Evolutionary conservation across 305 asterid genomes (phyloP), one percentile per base, ranked within the genome.

Genomic region (Coffea humblotiana): DNA sequence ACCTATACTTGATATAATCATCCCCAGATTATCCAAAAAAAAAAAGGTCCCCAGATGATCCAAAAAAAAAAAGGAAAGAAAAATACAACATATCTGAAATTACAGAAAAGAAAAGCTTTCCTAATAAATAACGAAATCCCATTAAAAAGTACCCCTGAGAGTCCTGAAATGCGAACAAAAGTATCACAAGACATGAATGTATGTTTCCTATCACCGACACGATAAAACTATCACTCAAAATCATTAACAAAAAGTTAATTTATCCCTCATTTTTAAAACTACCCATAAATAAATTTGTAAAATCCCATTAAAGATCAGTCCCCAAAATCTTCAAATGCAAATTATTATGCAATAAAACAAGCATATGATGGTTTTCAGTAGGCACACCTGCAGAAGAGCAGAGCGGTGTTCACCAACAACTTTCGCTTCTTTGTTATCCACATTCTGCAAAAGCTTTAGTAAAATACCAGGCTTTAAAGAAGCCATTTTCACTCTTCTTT

Each of bases 361-460:
- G 66, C 10, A 37, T 27, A 16, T 60, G 21, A 74, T 58, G 6
- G 35, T 37, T 49, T 65, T 54, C 58, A 52, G 13, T 23, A 64
- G n/a, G 32, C 83, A 51, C 83, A 88, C 97, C 96, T 93, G 98
- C 43, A 93, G 94, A 89, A 93, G 91, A 63, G 97, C 92, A 74
- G 95, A 89, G 76, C 98, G 98, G 91, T 93, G 97, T 82, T 93
- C 92, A 8, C 98, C 94, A 70, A 92, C 94, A 45, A 91, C 93
- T 79, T 85, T 93, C 72, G 87, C 92, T 48, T 92, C 86, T 73
- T 88, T 88, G 81, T 93, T 86, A 47, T 91, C 95, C 8, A 88
- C 90, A 83, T 94, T 91, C 43, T 93, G 92, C 79, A 94, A 81
- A 68, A 94, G 96, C 71, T 94, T 94, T 0, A 84, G 86, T 75